Conservation (phyloP, 192 early-diverging fungal genomes). For the Linnemannia hyalina region DNA sequence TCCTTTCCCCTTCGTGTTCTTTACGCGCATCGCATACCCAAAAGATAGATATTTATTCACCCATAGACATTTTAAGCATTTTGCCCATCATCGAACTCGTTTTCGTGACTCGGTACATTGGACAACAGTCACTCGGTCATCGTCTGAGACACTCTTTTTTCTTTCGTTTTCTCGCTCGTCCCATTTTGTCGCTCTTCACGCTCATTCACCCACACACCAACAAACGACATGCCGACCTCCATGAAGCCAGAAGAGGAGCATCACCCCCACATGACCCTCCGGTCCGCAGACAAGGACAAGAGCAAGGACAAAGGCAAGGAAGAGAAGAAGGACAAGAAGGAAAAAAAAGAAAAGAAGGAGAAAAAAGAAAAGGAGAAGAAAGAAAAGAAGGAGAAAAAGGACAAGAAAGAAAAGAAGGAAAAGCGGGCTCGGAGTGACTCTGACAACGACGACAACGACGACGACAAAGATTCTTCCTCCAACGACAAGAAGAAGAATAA, state of each 20-base stretch:
- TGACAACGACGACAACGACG: neutral
- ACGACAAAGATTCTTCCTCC: constrained; percentile 5
- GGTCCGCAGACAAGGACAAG: constrained; percentile 29
- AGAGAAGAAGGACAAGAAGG: constrained; percentile 25
- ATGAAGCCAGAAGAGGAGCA: constrained; percentile 28
- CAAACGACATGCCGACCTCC: constrained; percentile 17
- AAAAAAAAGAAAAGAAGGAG: constrained; percentile 37
- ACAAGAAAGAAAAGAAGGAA: constrained; percentile 60
- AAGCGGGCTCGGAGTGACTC: constrained; percentile 40
- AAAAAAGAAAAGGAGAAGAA: constrained; percentile 65
- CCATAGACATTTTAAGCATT: too few relatives aligned
- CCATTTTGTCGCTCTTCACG: neutral
- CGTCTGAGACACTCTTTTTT: neutral
- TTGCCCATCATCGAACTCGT: too few relatives aligned
- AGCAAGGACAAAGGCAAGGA: constrained; percentile 14
- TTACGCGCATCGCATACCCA: neutral
- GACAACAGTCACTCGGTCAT: neutral
- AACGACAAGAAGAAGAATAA: constrained; percentile 38
- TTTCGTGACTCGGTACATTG: neutral
- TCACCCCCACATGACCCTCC: constrained; percentile 28
- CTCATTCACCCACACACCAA: neutral
- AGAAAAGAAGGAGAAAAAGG: constrained; percentile 59
- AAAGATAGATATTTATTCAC: too few relatives aligned
- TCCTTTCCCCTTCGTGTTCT: neutral
- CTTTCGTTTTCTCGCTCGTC: too few relatives aligned